Base-by-base conservation (phyloP, 306 rosid species). In the Nissolia schottii region DNA sequence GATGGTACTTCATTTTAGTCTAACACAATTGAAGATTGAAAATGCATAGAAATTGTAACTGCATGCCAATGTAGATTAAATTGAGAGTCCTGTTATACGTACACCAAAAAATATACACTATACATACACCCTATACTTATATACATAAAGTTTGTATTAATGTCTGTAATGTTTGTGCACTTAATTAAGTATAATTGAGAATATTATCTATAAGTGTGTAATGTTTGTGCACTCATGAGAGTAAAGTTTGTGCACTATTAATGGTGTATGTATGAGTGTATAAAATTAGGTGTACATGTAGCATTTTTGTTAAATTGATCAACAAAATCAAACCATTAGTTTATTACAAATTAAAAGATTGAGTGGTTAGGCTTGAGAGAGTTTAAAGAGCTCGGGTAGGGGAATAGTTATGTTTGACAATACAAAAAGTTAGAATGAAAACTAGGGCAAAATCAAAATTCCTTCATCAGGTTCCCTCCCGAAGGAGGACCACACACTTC, bases 401-500 rank as follows among this genome's bases (percentile, higher is more conserved):
- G 62, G 14, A 58, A 51, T 67, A 49, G 54, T 76, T 67, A n/a
- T 71, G 38, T 67, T 67, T 45, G 62, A 48, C 19, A 20, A 59
- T 46, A 10, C 31, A 61, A 45, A 73, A 16, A 49, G 7, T 18
- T 9, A 48, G 31, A 14, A 19, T 49, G 23, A 49, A 67, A 38
- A 32, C 8, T 11, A 32, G 63, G 20, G 53, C 7, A 58, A 38
- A 19, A n/a, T 37, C 46, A 50, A 68, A 48, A 59, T 31, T 46
- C 20, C 28, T 23, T 34, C 31, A 23, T 3, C 28, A n/a, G 14
- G 5, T 2, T 24, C 43, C 38, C 25, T n/a, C 22, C 38, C 8
- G 2, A 64, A 3, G 14, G 23, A 64, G 55, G 25, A 64, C 11
- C 16, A 64, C 11, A 38, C 66, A 37, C n/a, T 37, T 37, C 1